These are phyloP conservation scores for Alternaria alternata DNA, from an alignment of 2,329 filamentous ascomycete species.

Conservation along the genomic window DNA sequence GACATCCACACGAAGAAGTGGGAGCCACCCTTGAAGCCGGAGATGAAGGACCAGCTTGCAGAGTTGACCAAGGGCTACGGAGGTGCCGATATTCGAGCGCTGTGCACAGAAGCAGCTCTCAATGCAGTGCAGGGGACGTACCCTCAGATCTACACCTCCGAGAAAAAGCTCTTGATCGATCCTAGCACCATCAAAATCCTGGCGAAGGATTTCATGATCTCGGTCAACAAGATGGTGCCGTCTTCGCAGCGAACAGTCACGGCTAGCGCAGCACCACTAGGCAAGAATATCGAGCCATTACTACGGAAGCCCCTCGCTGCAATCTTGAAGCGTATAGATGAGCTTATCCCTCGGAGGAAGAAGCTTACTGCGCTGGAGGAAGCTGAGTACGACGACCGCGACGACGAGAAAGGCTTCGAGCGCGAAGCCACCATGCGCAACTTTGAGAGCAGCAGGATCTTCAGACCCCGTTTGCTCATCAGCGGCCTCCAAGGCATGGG, in stretches of 20 bases:
- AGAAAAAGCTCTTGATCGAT: constrained; percentile 89
- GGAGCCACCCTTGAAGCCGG: constrained; percentile 76
- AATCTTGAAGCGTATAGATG: constrained; percentile 75
- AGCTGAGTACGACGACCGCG: constrained; percentile 88
- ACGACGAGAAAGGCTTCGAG: constrained; percentile 83
- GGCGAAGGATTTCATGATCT: constrained; percentile 96
- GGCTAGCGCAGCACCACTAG: constrained; percentile 82
- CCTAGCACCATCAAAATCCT: constrained; percentile 83
- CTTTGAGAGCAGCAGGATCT: constrained; percentile 88
- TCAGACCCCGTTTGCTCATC: constrained; percentile 86
- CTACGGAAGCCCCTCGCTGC: constrained; percentile 74
- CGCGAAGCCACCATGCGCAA: constrained; percentile 75
- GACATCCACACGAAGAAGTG: constrained; percentile 96
- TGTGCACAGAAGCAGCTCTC: constrained; percentile 94
- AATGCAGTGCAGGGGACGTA: constrained; percentile 96
- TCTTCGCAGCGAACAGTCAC: constrained; percentile 91
- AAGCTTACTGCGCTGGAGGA: constrained; percentile 90
- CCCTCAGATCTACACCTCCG: constrained; percentile 92
- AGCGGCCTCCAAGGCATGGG: constrained; percentile 89
- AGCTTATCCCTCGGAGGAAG: constrained; percentile 83
- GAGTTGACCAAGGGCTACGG: constrained; percentile 95
- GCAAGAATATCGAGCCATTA: constrained; percentile 81
- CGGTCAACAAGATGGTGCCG: constrained; percentile 93
- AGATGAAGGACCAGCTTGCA: constrained; percentile 84
- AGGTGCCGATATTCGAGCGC: constrained; percentile 89